Evolutionary conservation across 179 eudicot genomes (phyloP).

Genomic region (Nepenthes alata): DNA sequence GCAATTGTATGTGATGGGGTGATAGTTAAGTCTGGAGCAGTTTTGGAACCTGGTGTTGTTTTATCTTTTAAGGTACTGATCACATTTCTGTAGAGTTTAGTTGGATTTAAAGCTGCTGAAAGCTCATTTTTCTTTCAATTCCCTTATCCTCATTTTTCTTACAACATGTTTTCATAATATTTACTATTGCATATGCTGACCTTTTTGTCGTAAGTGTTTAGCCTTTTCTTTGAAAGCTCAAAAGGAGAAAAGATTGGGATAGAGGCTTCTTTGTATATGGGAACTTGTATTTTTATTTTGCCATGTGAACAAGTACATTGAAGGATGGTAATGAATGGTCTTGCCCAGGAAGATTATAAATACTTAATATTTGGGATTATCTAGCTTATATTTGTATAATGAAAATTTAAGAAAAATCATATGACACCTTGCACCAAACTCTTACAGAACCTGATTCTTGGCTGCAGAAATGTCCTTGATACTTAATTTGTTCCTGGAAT

Average conservation of each 20-base stretch:
- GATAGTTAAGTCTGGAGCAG: conserved; percentile 58
- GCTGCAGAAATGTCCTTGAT: no score
- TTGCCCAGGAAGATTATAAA: no score
- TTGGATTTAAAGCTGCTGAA: not conserved
- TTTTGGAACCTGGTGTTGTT: conserved; percentile 75
- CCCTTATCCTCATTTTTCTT: not conserved
- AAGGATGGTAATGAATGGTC: no score
- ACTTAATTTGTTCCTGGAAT: no score
- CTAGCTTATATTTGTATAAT: no score
- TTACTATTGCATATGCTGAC: no score
- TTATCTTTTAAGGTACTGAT: conserved; percentile 70
- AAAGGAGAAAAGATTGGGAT: no score
- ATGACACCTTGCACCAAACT: no score
- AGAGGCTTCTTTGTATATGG: not conserved
- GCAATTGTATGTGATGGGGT: conserved; percentile 90
- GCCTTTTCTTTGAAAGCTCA: not conserved
- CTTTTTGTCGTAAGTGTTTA: not conserved
- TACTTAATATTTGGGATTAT: no score
- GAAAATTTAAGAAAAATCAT: no score
- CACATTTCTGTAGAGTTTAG: not conserved
- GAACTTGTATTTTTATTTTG: not conserved
- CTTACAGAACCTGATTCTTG: no score
- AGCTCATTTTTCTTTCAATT: not conserved
- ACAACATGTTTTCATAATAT: not conserved
- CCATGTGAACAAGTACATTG: not conserved